A percentile compares a stretch with the other conserved stretches of the same genome.
Evolutionary conservation across 495 filamentous ascomycete species (phyloP).

Genomic region (Collariella sp.): DNA sequence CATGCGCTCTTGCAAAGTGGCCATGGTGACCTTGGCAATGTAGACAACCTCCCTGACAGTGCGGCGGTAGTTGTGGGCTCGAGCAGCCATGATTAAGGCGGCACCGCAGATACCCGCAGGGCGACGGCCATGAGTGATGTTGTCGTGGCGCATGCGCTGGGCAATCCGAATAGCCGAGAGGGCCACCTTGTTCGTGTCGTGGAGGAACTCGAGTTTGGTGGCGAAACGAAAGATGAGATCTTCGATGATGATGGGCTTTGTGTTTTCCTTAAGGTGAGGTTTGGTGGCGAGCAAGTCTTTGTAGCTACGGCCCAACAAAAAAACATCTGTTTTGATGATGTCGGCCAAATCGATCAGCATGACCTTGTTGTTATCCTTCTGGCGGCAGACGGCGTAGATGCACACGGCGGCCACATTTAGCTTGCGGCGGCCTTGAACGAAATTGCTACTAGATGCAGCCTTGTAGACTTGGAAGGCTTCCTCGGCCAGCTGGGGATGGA

Average conservation of each 20-base stretch:
- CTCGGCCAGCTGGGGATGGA: slow-evolving; percentile 52
- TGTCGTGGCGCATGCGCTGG: slow-evolving; percentile 87
- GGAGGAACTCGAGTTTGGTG: slow-evolving; percentile 78
- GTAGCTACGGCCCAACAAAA: slow-evolving; percentile 75
- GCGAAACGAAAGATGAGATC: slow-evolving; percentile 85
- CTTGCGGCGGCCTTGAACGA: slow-evolving; percentile 81
- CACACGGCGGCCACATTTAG: slow-evolving; percentile 75
- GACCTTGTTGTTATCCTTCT: slow-evolving; percentile 48
- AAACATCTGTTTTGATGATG: slow-evolving; percentile 79
- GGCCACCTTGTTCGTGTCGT: slow-evolving; percentile 67
- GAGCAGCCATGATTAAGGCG: slow-evolving; percentile 84
- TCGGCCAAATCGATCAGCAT: slow-evolving; percentile 97
- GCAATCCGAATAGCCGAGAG: slow-evolving; percentile 77
- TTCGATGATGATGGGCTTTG: slow-evolving; percentile 62
- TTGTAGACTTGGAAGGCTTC: slow-evolving; percentile 66
- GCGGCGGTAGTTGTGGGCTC: slow-evolving; percentile 94
- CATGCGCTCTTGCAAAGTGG: slow-evolving; percentile 80
- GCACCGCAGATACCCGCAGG: slow-evolving; percentile 93
- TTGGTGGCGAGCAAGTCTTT: slow-evolving; percentile 65
- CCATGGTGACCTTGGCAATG: slow-evolving; percentile 86
- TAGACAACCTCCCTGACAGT: slow-evolving; percentile 90
- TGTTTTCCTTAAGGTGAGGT: slow-evolving; percentile 42
- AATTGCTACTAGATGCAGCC: slow-evolving; percentile 66
- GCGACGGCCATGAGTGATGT: slow-evolving; percentile 87
- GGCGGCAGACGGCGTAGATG: slow-evolving; percentile 78